phyloP scores from a whole-genome alignment of 208 protist species.

The Crithidia sp. region DNA sequence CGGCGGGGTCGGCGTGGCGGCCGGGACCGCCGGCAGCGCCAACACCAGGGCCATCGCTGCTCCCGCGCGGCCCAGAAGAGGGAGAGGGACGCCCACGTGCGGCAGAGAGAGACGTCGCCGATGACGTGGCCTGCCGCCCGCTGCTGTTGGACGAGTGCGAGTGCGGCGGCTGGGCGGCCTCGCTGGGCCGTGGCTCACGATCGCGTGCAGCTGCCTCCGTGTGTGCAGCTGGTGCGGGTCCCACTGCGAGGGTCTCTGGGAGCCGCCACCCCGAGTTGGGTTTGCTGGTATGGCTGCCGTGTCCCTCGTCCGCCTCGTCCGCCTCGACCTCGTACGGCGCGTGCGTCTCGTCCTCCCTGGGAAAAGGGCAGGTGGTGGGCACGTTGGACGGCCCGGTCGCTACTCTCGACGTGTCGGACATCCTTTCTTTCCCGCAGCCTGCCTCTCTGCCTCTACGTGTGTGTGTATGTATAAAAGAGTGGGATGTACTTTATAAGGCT shows the following conservation, averaged over 20 bases:
- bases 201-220: too few relatives aligned
- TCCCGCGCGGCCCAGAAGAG: not conserved
- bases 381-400: not conserved
- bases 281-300: not conserved
- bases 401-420: constrained; percentile 10
- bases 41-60: not conserved
- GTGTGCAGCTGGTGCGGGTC: too few relatives aligned
- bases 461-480: too few relatives aligned
- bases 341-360: constrained; percentile 12
- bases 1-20: constrained; percentile 9
- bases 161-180: not conserved
- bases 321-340: constrained; percentile 24
- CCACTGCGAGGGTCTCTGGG: too few relatives aligned
- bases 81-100: not conserved
- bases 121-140: not conserved
- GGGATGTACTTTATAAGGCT: too few relatives aligned
- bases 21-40: constrained; percentile 3
- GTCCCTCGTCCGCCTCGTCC: not conserved
- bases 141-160: not conserved
- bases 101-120: not conserved
- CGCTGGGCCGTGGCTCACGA: not conserved
- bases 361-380: not conserved
- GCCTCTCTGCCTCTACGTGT: not conserved
- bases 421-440: not conserved
- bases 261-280: not conserved